phyloP scores from a whole-genome alignment of 805 yeast species.

The Wickerhamiella bombiphila region DNA sequence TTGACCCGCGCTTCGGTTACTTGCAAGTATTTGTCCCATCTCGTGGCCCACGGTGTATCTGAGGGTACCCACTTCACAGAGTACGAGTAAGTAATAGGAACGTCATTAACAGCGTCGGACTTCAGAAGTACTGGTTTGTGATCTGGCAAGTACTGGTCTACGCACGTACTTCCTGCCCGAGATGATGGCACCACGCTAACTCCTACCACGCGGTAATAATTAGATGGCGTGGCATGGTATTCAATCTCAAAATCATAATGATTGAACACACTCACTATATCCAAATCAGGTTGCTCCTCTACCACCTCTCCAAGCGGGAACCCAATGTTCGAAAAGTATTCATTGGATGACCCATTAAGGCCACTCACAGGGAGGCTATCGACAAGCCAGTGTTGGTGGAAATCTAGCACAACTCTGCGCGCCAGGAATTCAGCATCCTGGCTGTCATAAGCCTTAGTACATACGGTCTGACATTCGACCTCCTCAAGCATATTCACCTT shows the following conservation, averaged over 20 bases:
- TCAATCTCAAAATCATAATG: slow-evolving; percentile 71
- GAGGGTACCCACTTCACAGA: slow-evolving; percentile 61
- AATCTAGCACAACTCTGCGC: slow-evolving; percentile 66
- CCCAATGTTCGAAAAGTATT: slow-evolving; percentile 29
- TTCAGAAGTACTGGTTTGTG: slow-evolving; percentile 7
- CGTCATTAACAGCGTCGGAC: slow-evolving; percentile 23
- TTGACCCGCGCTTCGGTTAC: slow-evolving; percentile 86
- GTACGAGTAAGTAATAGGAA: slow-evolving; percentile 66
- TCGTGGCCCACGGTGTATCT: slow-evolving; percentile 83
- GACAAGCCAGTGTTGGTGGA: slow-evolving; percentile 79
- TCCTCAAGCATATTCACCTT: slow-evolving; percentile 64
- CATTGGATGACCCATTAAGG: slow-evolving; percentile 41
- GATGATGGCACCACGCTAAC: slow-evolving; percentile 65
- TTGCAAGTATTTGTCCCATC: slow-evolving; percentile 95
- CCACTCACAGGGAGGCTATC: slow-evolving; percentile 92
- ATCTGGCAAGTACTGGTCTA: too few species aligned
- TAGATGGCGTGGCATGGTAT: slow-evolving; percentile 60
- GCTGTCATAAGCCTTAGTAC: slow-evolving; percentile 43
- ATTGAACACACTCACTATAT: slow-evolving; percentile 35
- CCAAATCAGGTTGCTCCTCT: slow-evolving; percentile 35
- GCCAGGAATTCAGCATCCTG: slow-evolving; percentile 63
- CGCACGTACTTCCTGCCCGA: slow-evolving; percentile 24
- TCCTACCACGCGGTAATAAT: slow-evolving; percentile 78
- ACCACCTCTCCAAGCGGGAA: slow-evolving; percentile 34
- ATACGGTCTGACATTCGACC: slow-evolving; percentile 51